Evolutionary conservation across 1,284 basidiomycete species (phyloP).

Genomic region (Sporisorium exsertum): DNA sequence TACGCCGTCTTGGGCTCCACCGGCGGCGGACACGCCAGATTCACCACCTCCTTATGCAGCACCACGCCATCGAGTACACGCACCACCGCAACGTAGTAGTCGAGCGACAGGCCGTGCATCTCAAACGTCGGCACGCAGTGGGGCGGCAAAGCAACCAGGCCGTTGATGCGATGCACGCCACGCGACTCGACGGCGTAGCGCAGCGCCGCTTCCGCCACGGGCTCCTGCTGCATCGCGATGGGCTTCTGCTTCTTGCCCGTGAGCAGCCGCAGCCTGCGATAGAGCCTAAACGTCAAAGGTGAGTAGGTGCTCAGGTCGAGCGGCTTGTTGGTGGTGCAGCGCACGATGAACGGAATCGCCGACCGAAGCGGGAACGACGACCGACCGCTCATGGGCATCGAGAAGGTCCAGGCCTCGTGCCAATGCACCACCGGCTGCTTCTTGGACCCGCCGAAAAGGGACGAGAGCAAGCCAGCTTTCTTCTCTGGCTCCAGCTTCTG

Average conservation of each 20-base stretch:
- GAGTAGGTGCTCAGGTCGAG: constrained; percentile 21
- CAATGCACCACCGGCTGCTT: constrained; percentile 16
- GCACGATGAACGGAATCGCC: constrained; percentile 51
- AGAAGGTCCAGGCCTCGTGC: constrained; percentile 48
- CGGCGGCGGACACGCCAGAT: constrained; percentile 33
- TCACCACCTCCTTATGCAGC: constrained; percentile 26
- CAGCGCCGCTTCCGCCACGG: constrained; percentile 27
- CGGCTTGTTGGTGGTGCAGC: constrained; percentile 36
- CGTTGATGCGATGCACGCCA: constrained; percentile 32
- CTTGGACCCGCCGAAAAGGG: constrained; percentile 22
- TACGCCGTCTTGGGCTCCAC: constrained; percentile 28
- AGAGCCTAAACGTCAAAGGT: constrained; percentile 30
- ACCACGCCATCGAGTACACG: constrained; percentile 19
- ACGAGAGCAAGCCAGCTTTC: constrained; percentile 26
- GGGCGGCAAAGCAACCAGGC: constrained; percentile 44
- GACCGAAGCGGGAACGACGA: constrained; percentile 49
- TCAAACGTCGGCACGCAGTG: constrained; percentile 57
- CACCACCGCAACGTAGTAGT: constrained; percentile 60
- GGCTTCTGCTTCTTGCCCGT: constrained; percentile 25
- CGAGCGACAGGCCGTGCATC: constrained; percentile 36
- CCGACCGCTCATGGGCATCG: constrained; percentile 38
- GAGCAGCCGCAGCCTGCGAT: constrained; percentile 23
- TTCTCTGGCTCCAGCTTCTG: constrained; percentile 24
- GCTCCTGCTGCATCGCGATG: constrained; percentile 36
- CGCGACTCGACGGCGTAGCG: constrained; percentile 17